phyloP scores from a whole-genome alignment of 164 flowering plant species.

The Magnolia officinalis region DNA sequence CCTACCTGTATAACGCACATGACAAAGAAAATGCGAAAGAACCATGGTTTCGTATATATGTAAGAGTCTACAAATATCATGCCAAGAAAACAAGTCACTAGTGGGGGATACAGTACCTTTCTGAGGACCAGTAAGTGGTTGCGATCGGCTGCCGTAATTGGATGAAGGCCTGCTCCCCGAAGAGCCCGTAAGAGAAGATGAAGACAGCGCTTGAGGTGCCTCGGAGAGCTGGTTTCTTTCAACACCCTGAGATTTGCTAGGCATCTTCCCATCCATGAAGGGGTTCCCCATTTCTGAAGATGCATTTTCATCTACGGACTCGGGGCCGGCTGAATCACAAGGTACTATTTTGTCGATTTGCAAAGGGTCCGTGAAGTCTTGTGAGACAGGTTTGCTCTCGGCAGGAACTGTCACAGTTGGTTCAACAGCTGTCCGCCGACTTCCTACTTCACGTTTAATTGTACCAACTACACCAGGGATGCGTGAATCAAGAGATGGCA shows the following conservation, averaged over 20 bases:
- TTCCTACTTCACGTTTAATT: conserved; percentile 57
- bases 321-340: conserved; percentile 13
- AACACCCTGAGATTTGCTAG: conserved; percentile 35
- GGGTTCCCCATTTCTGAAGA: conserved; percentile 33
- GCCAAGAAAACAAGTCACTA: no score
- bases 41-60: no score
- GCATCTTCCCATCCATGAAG: conserved; percentile 31
- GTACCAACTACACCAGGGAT: conserved; percentile 47
- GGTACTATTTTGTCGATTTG: conserved; percentile 5
- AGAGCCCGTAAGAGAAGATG: conserved; percentile 29
- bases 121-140: conserved; percentile 43
- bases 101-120: conserved; percentile 21
- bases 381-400: conserved; percentile 41
- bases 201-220: conserved; percentile 29
- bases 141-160: conserved; percentile 57
- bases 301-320: conserved; percentile 23
- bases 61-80: no score
- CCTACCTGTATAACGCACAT: no score
- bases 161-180: conserved; percentile 57
- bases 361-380: conserved; percentile 16
- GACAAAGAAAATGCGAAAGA: no score
- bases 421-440: conserved; percentile 34
- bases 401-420: conserved; percentile 18
- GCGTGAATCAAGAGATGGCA: conserved; percentile 53
- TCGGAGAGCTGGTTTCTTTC: conserved; percentile 47